These are phyloP conservation scores for Ustilago lituana DNA, from an alignment of 1,284 basidiomycete species.

Conservation along the genomic window DNA sequence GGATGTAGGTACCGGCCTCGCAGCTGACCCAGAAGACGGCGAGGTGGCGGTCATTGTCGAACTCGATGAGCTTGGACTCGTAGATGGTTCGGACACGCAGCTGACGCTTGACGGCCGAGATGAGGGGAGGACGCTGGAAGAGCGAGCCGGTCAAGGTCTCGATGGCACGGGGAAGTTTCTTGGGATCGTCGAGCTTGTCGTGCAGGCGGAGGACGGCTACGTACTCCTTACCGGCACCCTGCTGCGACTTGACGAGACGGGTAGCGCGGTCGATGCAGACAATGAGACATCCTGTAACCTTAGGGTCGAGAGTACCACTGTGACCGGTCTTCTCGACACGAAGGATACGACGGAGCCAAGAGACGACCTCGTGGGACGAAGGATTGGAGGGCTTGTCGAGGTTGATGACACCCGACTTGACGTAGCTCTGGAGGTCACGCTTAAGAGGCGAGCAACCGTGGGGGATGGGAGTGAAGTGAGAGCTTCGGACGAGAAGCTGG, in stretches of 20 bases:
- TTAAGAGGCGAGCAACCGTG: slow-evolving; percentile 88
- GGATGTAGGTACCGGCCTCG: slow-evolving; percentile 98
- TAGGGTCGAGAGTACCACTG: slow-evolving; percentile 96
- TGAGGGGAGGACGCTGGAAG: slow-evolving; percentile 98
- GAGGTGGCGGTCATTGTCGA: slow-evolving; percentile 95
- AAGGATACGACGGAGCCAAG: slow-evolving; percentile 95
- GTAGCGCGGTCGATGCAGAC: slow-evolving; percentile 99
- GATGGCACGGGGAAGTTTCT: slow-evolving; percentile 88
- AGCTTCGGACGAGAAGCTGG: slow-evolving; percentile 82
- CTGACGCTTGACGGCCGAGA: slow-evolving; percentile 98
- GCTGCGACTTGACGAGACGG: slow-evolving; percentile 97
- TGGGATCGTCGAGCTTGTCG: slow-evolving; percentile 80
- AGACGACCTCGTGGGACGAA: slow-evolving; percentile 99
- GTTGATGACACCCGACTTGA: slow-evolving; percentile 99
- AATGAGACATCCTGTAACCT: slow-evolving; percentile 98
- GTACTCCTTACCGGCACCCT: slow-evolving; percentile 98
- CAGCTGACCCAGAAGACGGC: slow-evolving; percentile 99
- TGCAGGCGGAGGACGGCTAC: slow-evolving; percentile 95
- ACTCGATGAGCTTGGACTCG: slow-evolving; percentile 94
- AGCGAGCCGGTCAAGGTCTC: slow-evolving; percentile 97
- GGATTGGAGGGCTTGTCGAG: slow-evolving; percentile 99
- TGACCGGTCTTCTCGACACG: slow-evolving; percentile 98
- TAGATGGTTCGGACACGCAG: slow-evolving; percentile 97
- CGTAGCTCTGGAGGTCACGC: slow-evolving; percentile 87
- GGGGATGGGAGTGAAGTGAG: slow-evolving; percentile 98